phyloP scores from a whole-genome alignment of 106 monocot species.

The Dendrobium nobile region DNA sequence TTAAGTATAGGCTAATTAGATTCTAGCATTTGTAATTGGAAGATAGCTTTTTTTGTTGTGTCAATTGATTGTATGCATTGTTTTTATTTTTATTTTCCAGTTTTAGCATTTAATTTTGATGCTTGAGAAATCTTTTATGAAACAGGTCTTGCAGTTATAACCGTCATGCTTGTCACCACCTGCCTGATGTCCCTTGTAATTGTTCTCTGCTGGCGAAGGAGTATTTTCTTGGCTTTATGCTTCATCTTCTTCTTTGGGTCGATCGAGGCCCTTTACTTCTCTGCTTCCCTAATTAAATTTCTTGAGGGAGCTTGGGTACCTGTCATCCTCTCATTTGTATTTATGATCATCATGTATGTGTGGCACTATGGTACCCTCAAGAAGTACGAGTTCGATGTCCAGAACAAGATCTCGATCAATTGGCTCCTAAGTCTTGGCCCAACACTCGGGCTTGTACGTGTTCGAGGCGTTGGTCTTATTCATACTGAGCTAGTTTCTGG shows the following conservation, averaged over 20 bases:
- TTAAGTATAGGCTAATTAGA: no score
- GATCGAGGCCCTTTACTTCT: slow-evolving; percentile 93
- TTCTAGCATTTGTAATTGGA: no score
- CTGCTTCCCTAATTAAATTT: slow-evolving; percentile 90
- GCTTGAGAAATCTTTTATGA: slow-evolving; percentile 1
- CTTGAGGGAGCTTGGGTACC: slow-evolving; percentile 96
- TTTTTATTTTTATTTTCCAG: background rate
- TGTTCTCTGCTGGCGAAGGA: slow-evolving; percentile 78
- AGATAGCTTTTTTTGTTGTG: background rate
- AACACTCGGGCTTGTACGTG: slow-evolving; percentile 82
- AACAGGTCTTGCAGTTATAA: slow-evolving; percentile 81
- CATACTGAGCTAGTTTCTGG: slow-evolving; percentile 90
- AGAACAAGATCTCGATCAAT: slow-evolving; percentile 93
- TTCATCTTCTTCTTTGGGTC: slow-evolving; percentile 88
- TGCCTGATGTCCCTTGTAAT: slow-evolving; percentile 95
- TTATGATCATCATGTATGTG: slow-evolving; percentile 72
- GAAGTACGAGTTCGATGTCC: slow-evolving; percentile 92
- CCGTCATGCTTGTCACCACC: slow-evolving; percentile 97
- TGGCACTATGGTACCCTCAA: slow-evolving; percentile 97
- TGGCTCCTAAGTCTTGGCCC: slow-evolving; percentile 93
- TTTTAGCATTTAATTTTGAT: background rate
- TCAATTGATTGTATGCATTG: background rate
- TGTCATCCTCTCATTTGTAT: slow-evolving; percentile 61
- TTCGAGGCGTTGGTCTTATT: slow-evolving; percentile 89
- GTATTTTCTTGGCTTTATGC: slow-evolving; percentile 52